These are phyloP conservation scores for Orbilia brochopaga DNA, from an alignment of 2,329 filamentous ascomycete genomes.

Conservation along the genomic window DNA sequence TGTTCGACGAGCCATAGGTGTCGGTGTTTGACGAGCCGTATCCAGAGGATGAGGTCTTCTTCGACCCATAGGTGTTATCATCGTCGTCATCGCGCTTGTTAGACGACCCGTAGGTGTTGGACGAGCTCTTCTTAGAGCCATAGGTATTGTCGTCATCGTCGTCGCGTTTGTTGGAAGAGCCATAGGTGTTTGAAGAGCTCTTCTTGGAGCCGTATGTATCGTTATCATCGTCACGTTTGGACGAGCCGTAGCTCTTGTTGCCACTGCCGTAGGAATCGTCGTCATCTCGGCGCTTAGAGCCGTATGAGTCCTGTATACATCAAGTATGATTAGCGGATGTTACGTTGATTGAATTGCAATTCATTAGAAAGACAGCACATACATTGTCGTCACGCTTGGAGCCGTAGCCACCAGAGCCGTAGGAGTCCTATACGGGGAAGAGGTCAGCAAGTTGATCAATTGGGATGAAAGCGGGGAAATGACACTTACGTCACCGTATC, in stretches of 20 bases:
- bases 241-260: slow-evolving; percentile 22
- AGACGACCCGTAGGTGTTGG: slow-evolving; percentile 16
- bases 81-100: slow-evolving; percentile 52
- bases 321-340: too few relatives aligned
- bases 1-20: slow-evolving; percentile 17
- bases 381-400: neutral
- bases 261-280: slow-evolving; percentile 18
- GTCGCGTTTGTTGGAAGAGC: slow-evolving; percentile 49
- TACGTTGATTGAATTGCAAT: too few relatives aligned
- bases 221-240: slow-evolving; percentile 10
- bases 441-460: slow-evolving; percentile 10
- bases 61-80: neutral
- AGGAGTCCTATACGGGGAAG: slow-evolving; percentile 12
- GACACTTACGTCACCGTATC: slow-evolving; percentile 37
- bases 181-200: slow-evolving; percentile 47
- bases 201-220: slow-evolving; percentile 58
- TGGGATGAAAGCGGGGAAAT: neutral
- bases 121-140: slow-evolving; percentile 42
- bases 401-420: slow-evolving; percentile 15
- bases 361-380: too few relatives aligned
- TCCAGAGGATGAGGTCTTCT: slow-evolving; percentile 47
- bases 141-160: slow-evolving; percentile 34
- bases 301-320: slow-evolving; percentile 6
- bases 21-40: slow-evolving; percentile 20
- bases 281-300: slow-evolving; percentile 28